These are phyloP conservation scores for Pholiota microspora DNA, from an alignment of 768 basidiomycete species.

Conservation along the genomic window DNA sequence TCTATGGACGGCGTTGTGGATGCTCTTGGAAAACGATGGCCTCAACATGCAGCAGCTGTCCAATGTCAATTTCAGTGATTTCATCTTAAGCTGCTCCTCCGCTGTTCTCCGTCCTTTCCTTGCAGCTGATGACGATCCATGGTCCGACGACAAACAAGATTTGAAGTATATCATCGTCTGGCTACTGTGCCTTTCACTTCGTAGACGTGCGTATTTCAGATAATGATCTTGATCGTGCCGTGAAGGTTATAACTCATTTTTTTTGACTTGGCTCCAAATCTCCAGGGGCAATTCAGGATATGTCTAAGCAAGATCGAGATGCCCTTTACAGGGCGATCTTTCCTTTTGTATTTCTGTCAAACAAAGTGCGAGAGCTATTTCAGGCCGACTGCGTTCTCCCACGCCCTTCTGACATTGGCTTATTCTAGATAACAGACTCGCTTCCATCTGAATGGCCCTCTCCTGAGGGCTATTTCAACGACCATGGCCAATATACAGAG, in stretches of 20 bases:
- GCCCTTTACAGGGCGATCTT: constrained; percentile 30
- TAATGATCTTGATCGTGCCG: constrained; percentile 6
- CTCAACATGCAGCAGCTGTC: constrained; percentile 46
- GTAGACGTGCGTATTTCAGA: constrained; percentile 31
- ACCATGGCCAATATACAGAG: not conserved
- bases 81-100: constrained; percentile 31
- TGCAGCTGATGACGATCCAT: constrained; percentile 7
- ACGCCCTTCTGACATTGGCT: not conserved
- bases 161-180: constrained; percentile 34
- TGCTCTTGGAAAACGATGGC: constrained; percentile 57
- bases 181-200: constrained; percentile 38
- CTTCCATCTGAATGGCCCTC: not conserved
- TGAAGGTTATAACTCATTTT: constrained; percentile 11
- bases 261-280: constrained; percentile 7
- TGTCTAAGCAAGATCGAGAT: constrained; percentile 35
- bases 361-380: constrained; percentile 14
- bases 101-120: constrained; percentile 5
- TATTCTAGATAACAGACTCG: not conserved
- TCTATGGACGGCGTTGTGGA: constrained; percentile 56
- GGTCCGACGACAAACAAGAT: constrained; percentile 13
- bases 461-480: not conserved
- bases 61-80: constrained; percentile 36
- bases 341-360: constrained; percentile 21
- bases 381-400: not conserved
- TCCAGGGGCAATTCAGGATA: constrained; percentile 34